Base-by-base conservation (phyloP, 768 basidiomycete species). In the Floccularia luteovirens region DNA sequence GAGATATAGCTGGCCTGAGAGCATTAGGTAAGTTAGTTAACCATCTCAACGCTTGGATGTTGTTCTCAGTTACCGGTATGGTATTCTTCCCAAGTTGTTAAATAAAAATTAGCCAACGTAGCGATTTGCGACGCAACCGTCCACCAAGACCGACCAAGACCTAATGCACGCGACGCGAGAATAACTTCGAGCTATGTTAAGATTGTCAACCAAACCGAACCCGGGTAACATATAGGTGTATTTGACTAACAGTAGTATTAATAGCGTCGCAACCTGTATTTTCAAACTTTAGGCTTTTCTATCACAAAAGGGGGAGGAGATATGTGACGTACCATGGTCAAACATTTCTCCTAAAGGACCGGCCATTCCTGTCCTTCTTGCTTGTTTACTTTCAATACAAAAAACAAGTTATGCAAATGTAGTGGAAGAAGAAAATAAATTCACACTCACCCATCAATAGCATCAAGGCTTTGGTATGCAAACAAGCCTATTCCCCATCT, bases 301-400 rank as follows among this genome's bases (percentile, higher is more conserved):
- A n/a, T n/a, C n/a, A 10, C 14, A 30, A 16, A 7, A 28, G 27
- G 8, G 14, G 14, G 27, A 14, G 27, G 27, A 27, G 8, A 47
- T 22, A 36, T n/a, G 6, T 23, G 8, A 51, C 69, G 36, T 49
- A 83, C 92, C 94, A 60, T 98, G 96, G 56, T 99, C 96, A 58
- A 99, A 99, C 81, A 98, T 83, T 59, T 99, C 89, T 13, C 96
- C 96, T 23, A 98, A 64, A 19, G 94, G 94, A 3, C 96, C 90
- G n/a, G 91, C 86, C 89, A 96, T 98, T 1, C 91, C 91, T 1
- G 92, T 94, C 37, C 94, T 66, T 46, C 96, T 69, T 16, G 96
- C 96, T 61, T 99, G 96, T 59, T 97, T 97, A 12, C 94, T 90
- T 38, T 30, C 23, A 36, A 17, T 13, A 12, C 20, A 32, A 23